A percentile compares a stretch with the other conserved stretches of the same genome.
These are phyloP conservation scores for Fusarium nematophilum DNA, from an alignment of 2,329 filamentous ascomycete genomes.

Conservation along the genomic window DNA sequence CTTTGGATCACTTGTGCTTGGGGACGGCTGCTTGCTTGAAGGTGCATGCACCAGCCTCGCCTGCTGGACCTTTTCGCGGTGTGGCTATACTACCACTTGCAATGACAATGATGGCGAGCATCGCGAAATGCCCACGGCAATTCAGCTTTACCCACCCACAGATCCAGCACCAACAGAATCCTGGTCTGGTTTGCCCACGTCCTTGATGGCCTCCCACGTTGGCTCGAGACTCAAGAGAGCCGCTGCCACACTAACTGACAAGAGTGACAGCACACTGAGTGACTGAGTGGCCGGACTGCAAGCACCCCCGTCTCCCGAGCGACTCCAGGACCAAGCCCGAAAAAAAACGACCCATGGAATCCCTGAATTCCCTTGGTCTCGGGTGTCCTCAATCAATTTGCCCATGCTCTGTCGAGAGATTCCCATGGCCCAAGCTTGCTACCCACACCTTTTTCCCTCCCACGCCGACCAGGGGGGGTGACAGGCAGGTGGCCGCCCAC, in stretches of 20 bases:
- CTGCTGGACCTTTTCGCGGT: too few relatives aligned
- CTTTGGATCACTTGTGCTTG: too few relatives aligned
- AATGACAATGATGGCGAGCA: conserved; percentile 5
- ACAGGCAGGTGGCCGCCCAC: neutral
- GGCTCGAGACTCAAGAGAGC: neutral
- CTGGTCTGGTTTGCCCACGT: conserved; percentile 1
- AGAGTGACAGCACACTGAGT: conserved; percentile 3
- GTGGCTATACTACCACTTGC: neutral
- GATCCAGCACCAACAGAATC: neutral
- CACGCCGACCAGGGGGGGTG: conserved; percentile 3
- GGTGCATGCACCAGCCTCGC: neutral
- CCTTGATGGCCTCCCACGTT: neutral
- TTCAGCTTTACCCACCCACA: neutral
- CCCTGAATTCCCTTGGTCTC: conserved; percentile 20
- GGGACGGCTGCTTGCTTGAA: too few relatives aligned
- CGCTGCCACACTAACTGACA: neutral
- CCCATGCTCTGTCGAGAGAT: conserved; percentile 37
- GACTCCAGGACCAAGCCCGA: conserved; percentile 4
- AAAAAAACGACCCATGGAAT: conserved; percentile 35
- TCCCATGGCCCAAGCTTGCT: conserved; percentile 34
- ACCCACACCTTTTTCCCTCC: conserved; percentile 1
- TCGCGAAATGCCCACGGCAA: neutral
- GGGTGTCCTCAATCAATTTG: conserved; percentile 26
- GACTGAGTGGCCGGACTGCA: conserved; percentile 13
- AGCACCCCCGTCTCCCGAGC: conserved; percentile 25